Evolutionary conservation across 2,329 filamentous ascomycete genomes (phyloP).

Genomic region (Exophiala bonariae): DNA sequence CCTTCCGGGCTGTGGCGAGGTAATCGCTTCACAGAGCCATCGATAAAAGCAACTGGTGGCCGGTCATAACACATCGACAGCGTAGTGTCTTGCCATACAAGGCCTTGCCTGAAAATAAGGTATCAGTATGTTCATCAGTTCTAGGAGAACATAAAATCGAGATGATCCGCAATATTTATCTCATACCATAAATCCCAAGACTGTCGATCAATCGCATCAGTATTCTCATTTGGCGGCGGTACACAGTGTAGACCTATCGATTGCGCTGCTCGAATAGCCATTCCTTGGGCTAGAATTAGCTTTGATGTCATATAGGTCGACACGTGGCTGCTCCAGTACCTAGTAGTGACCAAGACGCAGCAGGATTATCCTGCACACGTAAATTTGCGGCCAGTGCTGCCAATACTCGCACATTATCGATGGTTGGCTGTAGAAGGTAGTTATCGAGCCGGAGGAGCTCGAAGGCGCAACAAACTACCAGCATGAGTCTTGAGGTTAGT

Average conservation of each 20-base stretch:
- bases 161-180: neutral
- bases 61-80: conserved; percentile 12
- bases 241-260: conserved; percentile 11
- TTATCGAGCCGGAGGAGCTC: conserved; percentile 12
- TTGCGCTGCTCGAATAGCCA: conserved; percentile 9
- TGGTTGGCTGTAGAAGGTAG: conserved; percentile 10
- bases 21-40: conserved; percentile 9
- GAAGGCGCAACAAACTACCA: conserved; percentile 10
- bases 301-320: neutral
- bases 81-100: conserved; percentile 13
- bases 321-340: neutral
- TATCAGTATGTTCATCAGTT: neutral
- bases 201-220: conserved; percentile 3
- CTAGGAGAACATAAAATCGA: neutral
- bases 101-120: conserved; percentile 6
- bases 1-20: conserved; percentile 3
- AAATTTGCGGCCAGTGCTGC: conserved; percentile 5
- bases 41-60: conserved; percentile 4
- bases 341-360: conserved; percentile 13
- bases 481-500: neutral
- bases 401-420: conserved; percentile 7
- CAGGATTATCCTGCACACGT: conserved; percentile 7
- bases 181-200: conserved; percentile 11
- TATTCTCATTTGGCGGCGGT: conserved; percentile 2
- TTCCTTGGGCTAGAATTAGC: conserved; percentile 5